These are phyloP conservation scores for Capsicum pubescens DNA, from an alignment of 257 asterid genomes.

Conservation along the genomic window DNA sequence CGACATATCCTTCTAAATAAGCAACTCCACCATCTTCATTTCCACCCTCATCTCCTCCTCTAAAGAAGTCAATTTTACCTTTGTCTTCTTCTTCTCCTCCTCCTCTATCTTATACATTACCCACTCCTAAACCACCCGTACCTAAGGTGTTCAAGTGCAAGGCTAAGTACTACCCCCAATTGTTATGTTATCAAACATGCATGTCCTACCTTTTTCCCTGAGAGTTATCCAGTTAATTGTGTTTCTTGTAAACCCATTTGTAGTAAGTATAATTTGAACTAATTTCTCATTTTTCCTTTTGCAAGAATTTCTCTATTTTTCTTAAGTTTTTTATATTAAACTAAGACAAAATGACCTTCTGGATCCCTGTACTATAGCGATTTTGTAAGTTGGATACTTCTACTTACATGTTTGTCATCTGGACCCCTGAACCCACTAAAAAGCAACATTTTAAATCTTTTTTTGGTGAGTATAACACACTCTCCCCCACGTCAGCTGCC, in stretches of 20 bases:
- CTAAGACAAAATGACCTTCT: too few species aligned
- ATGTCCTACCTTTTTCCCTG: conserved; percentile 17
- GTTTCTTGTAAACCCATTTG: conserved; percentile 20
- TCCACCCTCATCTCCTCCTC: not conserved
- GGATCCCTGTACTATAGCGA: too few species aligned
- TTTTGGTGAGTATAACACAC: too few species aligned
- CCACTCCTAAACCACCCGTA: not conserved
- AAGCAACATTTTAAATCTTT: too few species aligned
- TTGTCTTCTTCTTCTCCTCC: not conserved
- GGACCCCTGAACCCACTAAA: too few species aligned
- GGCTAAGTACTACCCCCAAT: conserved; percentile 13
- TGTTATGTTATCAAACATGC: conserved; percentile 11
- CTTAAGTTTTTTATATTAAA: not conserved
- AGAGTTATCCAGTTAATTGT: conserved; percentile 17
- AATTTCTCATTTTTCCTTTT: not conserved
- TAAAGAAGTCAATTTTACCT: not conserved
- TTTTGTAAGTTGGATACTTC: too few species aligned
- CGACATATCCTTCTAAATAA: not conserved
- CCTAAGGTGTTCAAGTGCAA: conserved; percentile 24
- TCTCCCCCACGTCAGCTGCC: too few species aligned
- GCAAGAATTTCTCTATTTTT: not conserved
- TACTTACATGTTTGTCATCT: too few species aligned
- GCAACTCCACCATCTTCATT: not conserved
- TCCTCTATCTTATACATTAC: not conserved
- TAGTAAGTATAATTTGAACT: not conserved